Evolutionary conservation across 345 rosid genomes (phyloP).

Genomic region (Hibiscus syriacus): DNA sequence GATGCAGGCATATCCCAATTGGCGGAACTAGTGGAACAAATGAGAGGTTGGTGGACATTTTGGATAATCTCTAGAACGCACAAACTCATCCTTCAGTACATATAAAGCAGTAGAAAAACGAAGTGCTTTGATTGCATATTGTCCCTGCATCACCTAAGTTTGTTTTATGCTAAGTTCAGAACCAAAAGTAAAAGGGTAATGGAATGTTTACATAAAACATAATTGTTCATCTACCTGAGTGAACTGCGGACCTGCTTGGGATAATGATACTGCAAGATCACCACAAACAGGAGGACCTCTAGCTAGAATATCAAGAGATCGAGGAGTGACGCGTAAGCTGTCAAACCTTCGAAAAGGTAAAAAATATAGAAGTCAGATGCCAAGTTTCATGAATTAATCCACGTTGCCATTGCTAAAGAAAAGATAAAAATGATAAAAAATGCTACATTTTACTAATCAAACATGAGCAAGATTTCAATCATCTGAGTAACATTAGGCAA

Average conservation of each 20-base stretch:
- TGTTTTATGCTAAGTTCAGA: conserved; percentile 20
- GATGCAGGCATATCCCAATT: conserved; percentile 93
- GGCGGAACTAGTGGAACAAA: conserved; percentile 87
- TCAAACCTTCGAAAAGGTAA: conserved; percentile 61
- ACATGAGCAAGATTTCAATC: background rate
- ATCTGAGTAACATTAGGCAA: background rate
- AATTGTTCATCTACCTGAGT: conserved; percentile 60
- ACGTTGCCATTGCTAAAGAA: conserved; percentile 9
- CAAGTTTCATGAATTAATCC: conserved; percentile 6
- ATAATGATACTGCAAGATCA: conserved; percentile 93
- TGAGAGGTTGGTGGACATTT: conserved; percentile 92
- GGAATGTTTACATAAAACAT: conserved; percentile 4
- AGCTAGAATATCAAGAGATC: conserved; percentile 88
- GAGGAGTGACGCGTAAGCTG: conserved; percentile 88
- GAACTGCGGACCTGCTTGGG: conserved; percentile 97
- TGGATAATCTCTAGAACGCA: conserved; percentile 98
- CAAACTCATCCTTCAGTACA: conserved; percentile 86
- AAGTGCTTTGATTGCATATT: conserved; percentile 87
- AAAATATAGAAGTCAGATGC: conserved; percentile 20
- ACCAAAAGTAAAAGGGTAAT: conserved; percentile 3
- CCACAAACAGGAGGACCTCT: conserved; percentile 92
- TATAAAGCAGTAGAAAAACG: conserved; percentile 88
- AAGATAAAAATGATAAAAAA: conserved; percentile 4
- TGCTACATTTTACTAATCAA: background rate
- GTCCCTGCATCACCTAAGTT: conserved; percentile 84